Base-by-base conservation (phyloP, 2,329 filamentous ascomycete genomes). In the Leptoxyphium fumago region DNA sequence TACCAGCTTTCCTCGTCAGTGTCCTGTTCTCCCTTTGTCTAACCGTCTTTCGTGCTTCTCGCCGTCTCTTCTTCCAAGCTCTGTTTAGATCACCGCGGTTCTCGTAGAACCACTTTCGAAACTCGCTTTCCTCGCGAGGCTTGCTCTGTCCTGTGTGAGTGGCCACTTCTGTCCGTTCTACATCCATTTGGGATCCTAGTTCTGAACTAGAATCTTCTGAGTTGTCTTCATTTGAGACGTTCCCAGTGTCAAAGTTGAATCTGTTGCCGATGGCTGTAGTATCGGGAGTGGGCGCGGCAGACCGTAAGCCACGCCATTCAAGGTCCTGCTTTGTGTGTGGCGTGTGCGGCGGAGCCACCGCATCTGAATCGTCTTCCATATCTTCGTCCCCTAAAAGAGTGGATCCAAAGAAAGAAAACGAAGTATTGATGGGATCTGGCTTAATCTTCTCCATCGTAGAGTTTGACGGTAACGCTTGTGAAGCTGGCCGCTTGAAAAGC, bases 241-340 rank as follows among this genome's bases (percentile, higher is more conserved):
- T 64, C 2, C 63, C 21, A 61, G 64, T 41, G 50, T 65, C 36
- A 72, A 80, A 69, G 49, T 71, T 68, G 56, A 81, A 80, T 45
- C 69, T 72, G 26, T 77, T 75, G 36, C 71, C 78, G 2, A 84
- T 78, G 47, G 87, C 78, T 1, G 86, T 86, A 0, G 91, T 96
- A 58, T 98, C 91, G 0, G 91, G 91, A 0, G 91, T 98, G 0
- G 91, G 91, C 2, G 91, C 91, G 5, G 87, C 87, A 59, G 87
- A 95, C 45, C 91, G 75, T n/a, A 84, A 59, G 42, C 75, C 76
- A 48, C 87, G 75, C 64, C 71, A 77, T 53, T 85, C 80, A 28
- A 89, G 69, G 52, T 96, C 89, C 52, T 80, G 75, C 49, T 80
- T 78, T 1, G 84, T 85, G 60, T 79, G 94, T 0, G 89, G 89